These are phyloP conservation scores for Coccomyxa subellipsoidea DNA, from an alignment of 163 green algal species.

Conservation along the genomic window DNA sequence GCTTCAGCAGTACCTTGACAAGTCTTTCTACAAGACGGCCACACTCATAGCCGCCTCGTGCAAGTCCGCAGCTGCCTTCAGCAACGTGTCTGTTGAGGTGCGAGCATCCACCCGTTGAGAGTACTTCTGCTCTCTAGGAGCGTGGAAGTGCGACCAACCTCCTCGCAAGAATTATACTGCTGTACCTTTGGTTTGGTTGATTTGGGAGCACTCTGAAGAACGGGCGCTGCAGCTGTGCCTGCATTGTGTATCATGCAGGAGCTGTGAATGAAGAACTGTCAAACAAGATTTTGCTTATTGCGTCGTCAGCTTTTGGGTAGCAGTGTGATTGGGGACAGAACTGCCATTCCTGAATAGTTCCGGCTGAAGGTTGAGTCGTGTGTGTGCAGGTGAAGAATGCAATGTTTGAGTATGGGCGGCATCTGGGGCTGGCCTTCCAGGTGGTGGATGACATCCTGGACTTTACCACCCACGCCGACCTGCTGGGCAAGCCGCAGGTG, in stretches of 20 bases:
- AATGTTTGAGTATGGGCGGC: conserved; percentile 96
- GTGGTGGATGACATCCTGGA: conserved; percentile 98
- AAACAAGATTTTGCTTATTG: too few relatives aligned
- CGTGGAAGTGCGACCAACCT: too few relatives aligned
- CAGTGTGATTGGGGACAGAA: too few relatives aligned
- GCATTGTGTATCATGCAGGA: too few relatives aligned
- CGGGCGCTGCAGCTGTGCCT: too few relatives aligned
- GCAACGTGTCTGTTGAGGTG: conserved; percentile 13
- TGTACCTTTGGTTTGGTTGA: too few relatives aligned
- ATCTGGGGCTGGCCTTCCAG: conserved; percentile 96
- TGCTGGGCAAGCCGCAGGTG: conserved; percentile 92
- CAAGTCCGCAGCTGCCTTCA: conserved; percentile 86
- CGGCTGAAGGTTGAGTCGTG: too few relatives aligned
- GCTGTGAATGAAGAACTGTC: too few relatives aligned
- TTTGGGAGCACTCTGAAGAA: too few relatives aligned
- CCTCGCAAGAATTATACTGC: too few relatives aligned
- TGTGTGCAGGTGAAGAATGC: conserved; percentile 65
- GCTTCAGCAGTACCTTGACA: conserved; percentile 90
- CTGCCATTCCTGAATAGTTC: too few relatives aligned
- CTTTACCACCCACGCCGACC: conserved; percentile 92
- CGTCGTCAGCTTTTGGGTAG: too few relatives aligned
- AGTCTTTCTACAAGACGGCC: conserved; percentile 98
- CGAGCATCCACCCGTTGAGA: not conserved
- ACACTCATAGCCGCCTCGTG: conserved; percentile 93
- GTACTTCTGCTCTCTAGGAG: not conserved